These are phyloP conservation scores for Termitomyces sp. DNA, from an alignment of 768 basidiomycete genomes.

Conservation along the genomic window DNA sequence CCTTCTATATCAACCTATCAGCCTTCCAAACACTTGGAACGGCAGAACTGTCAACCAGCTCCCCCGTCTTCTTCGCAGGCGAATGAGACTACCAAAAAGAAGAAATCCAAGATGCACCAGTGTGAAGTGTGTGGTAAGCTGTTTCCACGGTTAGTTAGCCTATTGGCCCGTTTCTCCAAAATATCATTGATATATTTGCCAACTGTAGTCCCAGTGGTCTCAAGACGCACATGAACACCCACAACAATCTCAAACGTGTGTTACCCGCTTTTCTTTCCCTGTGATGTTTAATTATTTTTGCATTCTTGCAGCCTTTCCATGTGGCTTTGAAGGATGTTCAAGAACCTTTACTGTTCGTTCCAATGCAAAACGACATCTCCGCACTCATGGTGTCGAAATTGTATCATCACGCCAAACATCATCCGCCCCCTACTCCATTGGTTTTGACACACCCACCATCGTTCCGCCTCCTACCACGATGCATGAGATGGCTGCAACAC, in stretches of 20 bases:
- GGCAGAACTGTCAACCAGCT: neutral
- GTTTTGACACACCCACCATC: constrained; percentile 33
- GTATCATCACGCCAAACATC: constrained; percentile 7
- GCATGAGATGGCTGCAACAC: constrained; percentile 12
- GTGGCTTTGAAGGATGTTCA: constrained; percentile 53
- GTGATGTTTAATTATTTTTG: neutral
- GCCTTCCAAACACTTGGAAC: neutral
- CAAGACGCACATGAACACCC: constrained; percentile 53
- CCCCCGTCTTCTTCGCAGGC: constrained; percentile 1
- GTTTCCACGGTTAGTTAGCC: constrained; percentile 38
- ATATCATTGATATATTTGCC: neutral
- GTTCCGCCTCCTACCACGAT: constrained; percentile 11
- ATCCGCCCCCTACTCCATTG: constrained; percentile 26
- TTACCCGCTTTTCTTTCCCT: constrained; percentile 6
- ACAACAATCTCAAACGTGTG: constrained; percentile 48
- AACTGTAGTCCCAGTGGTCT: constrained; percentile 45
- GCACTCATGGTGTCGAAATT: constrained; percentile 57
- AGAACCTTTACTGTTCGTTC: constrained; percentile 75
- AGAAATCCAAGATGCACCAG: constrained; percentile 50
- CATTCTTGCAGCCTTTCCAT: constrained; percentile 35
- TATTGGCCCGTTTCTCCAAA: neutral
- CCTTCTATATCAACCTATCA: neutral
- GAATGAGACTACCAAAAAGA: constrained; percentile 25
- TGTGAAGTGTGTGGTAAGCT: constrained; percentile 44
- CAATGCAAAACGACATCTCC: constrained; percentile 75